These are phyloP conservation scores for Trametes meyenii DNA, from an alignment of 768 basidiomycete species.

Conservation along the genomic window DNA sequence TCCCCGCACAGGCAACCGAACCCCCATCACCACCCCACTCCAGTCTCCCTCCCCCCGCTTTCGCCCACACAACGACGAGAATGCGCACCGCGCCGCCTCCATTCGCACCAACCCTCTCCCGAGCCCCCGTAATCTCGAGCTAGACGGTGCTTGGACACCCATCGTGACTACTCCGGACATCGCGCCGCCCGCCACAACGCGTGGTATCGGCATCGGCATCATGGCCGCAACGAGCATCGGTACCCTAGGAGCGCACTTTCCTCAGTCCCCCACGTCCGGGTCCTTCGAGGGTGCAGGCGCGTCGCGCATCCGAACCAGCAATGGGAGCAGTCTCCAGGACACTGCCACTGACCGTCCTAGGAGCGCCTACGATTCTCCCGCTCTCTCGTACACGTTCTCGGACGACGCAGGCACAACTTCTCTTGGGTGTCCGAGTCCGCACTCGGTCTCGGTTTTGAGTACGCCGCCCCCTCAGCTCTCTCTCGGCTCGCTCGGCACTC, in stretches of 20 bases:
- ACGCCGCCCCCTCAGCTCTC: slow-evolving; percentile 5
- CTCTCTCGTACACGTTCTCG: slow-evolving; percentile 14
- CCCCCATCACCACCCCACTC: not conserved
- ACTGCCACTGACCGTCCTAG: not conserved
- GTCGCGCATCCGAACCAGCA: no score
- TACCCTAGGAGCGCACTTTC: slow-evolving; percentile 9
- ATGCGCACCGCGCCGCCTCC: slow-evolving; percentile 10
- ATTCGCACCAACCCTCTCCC: not conserved
- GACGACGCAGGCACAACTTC: slow-evolving; percentile 18
- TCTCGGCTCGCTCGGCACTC: slow-evolving; percentile 8
- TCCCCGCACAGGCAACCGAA: no score
- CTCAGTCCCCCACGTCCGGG: slow-evolving; percentile 4
- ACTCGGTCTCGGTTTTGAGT: not conserved
- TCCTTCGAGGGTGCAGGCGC: not conserved
- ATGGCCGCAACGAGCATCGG: slow-evolving; percentile 10
- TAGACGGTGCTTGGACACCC: not conserved
- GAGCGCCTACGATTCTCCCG: slow-evolving; percentile 13
- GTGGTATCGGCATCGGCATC: slow-evolving; percentile 12
- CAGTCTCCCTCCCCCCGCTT: not conserved
- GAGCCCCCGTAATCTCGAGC: not conserved
- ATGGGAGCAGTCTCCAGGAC: no score
- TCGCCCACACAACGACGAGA: slow-evolving; percentile 9
- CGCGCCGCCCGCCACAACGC: not conserved
- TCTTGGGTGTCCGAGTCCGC: not conserved
- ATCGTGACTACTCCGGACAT: not conserved